Percentiles rank a stretch among this genome's conserved stretches.
phyloP scores from a whole-genome alignment of 805 yeast species.

The Ogataea trehalophila region DNA sequence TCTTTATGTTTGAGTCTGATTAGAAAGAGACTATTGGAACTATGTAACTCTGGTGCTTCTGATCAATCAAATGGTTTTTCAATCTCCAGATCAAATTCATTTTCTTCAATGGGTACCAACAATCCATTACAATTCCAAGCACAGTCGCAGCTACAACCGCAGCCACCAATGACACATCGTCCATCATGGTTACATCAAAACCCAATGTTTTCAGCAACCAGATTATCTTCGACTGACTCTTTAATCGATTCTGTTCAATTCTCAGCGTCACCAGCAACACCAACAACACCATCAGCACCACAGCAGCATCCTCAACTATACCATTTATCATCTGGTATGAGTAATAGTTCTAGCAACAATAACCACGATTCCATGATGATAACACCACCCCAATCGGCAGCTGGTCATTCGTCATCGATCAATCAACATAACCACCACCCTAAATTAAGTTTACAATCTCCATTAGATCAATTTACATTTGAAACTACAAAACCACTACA shows the following conservation, averaged over 20 bases:
- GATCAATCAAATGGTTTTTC: slow-evolving; percentile 15
- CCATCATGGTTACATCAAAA: slow-evolving; percentile 34
- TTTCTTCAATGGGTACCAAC: slow-evolving; percentile 12
- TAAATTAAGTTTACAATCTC: slow-evolving; percentile 6
- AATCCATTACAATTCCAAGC: background rate
- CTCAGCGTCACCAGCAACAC: slow-evolving; percentile 10
- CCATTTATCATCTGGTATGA: background rate
- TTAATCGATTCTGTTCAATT: slow-evolving; percentile 30
- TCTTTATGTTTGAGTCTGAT: slow-evolving; percentile 27
- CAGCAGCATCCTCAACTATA: background rate
- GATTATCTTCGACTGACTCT: slow-evolving; percentile 31
- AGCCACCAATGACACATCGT: slow-evolving; percentile 13
- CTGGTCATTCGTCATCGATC: slow-evolving; percentile 10
- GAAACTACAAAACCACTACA: slow-evolving; percentile 19
- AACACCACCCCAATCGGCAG: slow-evolving; percentile 18
- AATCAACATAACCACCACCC: slow-evolving; percentile 2
- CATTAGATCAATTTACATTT: slow-evolving; percentile 18
- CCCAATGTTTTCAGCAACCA: slow-evolving; percentile 25
- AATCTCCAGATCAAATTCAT: slow-evolving; percentile 26
- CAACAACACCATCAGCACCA: slow-evolving; percentile 6
- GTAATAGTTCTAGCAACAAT: slow-evolving; percentile 4
- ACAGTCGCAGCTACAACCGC: background rate
- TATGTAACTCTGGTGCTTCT: slow-evolving; percentile 22
- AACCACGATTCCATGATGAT: slow-evolving; percentile 13
- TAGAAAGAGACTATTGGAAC: slow-evolving; percentile 29